These are phyloP conservation scores for Agaricales sp. DNA, from an alignment of 1,284 basidiomycete genomes.

Conservation along the genomic window DNA sequence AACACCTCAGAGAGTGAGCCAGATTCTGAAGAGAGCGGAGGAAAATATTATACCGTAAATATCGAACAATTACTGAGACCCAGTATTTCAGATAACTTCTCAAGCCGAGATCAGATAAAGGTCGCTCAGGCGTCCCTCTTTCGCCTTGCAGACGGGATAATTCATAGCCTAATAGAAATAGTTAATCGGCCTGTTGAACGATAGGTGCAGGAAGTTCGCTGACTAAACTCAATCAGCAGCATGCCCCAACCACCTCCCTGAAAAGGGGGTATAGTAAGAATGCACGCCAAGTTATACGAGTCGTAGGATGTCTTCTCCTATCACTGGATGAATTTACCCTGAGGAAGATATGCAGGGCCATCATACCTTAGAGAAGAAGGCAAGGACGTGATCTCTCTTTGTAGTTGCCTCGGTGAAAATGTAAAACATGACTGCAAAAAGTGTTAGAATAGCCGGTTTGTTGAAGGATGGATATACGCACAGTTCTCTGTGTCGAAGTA, in stretches of 20 bases:
- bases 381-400: slow-evolving; percentile 65
- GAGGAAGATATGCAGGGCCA: background rate
- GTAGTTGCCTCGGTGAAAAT: slow-evolving; percentile 83
- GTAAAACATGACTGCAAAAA: slow-evolving; percentile 76
- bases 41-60: slow-evolving; percentile 48
- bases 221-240: slow-evolving; percentile 97
- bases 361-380: slow-evolving; percentile 89
- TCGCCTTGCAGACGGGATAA: slow-evolving; percentile 71
- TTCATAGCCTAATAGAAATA: slow-evolving; percentile 69
- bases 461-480: slow-evolving; percentile 17
- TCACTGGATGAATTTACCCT: slow-evolving; percentile 6
- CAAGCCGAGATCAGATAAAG: slow-evolving; percentile 87
- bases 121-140: slow-evolving; percentile 90
- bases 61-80: slow-evolving; percentile 77
- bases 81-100: slow-evolving; percentile 90
- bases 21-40: background rate
- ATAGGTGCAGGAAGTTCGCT: background rate
- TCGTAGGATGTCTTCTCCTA: slow-evolving; percentile 95
- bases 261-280: slow-evolving; percentile 90
- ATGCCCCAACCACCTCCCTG: slow-evolving; percentile 89
- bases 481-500: slow-evolving; percentile 90
- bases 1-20: slow-evolving; percentile 3
- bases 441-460: background rate
- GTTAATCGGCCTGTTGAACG: background rate
- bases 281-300: slow-evolving; percentile 96